Evolutionary conservation across 257 asterid genomes (phyloP), one percentile per base, ranked within the genome.

Genomic region (Solanum ossicruentum): DNA sequence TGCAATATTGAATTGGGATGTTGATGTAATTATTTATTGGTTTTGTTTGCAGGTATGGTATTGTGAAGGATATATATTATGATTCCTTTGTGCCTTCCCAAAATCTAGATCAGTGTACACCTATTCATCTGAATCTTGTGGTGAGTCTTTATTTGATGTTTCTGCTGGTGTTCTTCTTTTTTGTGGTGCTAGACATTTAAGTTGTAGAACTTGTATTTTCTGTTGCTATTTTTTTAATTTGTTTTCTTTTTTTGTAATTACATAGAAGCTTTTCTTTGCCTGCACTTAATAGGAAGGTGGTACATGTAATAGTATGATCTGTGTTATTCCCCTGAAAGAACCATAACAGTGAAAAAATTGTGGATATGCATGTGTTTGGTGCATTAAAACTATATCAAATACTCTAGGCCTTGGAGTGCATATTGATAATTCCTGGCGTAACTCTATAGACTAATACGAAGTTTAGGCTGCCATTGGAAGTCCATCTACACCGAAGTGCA

Each of bases 61-160:
- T 86, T 20, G 89, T 92, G 18, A 97, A 90, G 90, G 94, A 88
- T 47, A 92, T 91, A 49, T 77, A 93, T 67, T 92, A 86, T 54
- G 85, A 88, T 87, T 89, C 94, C 8, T 86, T 89, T 90, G 92
- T 83, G 79, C 91, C 95, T 65, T 90, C 98, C 32, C 80, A 81
- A 49, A 84, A 92, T 86, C 93, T 92, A 0, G 93, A 91, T 88
- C 92, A 94, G 20, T 97, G 99, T 87, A 89, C 89, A 85, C 98
- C 98, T 8, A 90, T 97, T 81, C 99, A 95, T 92, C 87, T 97
- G 82, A 97, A 97, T 88, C 97, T 97, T 86, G 90, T 95, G 99
- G 99, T 97, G 93, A 95, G 65, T 69, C 52, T 65, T 28, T 56
- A 20, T 52, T 32, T 5, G 51, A 12, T 69, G 55, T 49, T 83